Conservation (phyloP, 345 rosid species). For the Euphorbia tirucalli region DNA sequence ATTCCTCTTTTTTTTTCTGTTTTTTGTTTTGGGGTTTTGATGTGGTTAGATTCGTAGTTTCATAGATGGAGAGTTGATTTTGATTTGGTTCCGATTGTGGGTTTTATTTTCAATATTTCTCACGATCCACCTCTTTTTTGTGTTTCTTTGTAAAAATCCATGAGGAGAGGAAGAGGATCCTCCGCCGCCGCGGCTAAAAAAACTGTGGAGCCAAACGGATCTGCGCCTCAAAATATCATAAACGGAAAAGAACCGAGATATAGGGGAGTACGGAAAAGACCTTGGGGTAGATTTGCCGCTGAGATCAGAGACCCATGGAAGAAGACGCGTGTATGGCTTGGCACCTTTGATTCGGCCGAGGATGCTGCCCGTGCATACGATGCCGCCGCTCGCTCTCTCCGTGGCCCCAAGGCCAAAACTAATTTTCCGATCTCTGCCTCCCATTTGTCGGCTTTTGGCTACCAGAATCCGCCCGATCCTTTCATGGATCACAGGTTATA, state of each 20-base stretch:
- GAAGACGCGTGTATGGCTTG: conserved; percentile 88
- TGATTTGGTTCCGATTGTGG: background rate
- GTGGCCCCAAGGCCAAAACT: conserved; percentile 88
- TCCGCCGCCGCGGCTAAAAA: conserved; percentile 19
- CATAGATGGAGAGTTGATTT: background rate
- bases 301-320: conserved; percentile 95
- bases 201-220: conserved; percentile 33
- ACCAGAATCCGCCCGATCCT: conserved; percentile 9
- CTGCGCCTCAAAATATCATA: conserved; percentile 13
- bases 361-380: conserved; percentile 96
- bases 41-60: background rate
- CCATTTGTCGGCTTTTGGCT: conserved; percentile 21
- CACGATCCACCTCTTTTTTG: background rate
- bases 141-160: conserved; percentile 3
- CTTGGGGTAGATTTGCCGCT: conserved; percentile 87
- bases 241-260: conserved; percentile 52
- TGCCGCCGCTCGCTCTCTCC: conserved; percentile 70
- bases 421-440: conserved; percentile 50
- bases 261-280: conserved; percentile 90
- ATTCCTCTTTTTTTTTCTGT: conserved; percentile 13
- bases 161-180: conserved; percentile 69
- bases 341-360: conserved; percentile 86
- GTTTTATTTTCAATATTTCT: background rate
- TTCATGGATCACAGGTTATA: conserved; percentile 36
- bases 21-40: no score